Evolutionary conservation across 1,139 yeast genomes (phyloP).

Genomic region (Schizosaccharomyces versatilis): DNA sequence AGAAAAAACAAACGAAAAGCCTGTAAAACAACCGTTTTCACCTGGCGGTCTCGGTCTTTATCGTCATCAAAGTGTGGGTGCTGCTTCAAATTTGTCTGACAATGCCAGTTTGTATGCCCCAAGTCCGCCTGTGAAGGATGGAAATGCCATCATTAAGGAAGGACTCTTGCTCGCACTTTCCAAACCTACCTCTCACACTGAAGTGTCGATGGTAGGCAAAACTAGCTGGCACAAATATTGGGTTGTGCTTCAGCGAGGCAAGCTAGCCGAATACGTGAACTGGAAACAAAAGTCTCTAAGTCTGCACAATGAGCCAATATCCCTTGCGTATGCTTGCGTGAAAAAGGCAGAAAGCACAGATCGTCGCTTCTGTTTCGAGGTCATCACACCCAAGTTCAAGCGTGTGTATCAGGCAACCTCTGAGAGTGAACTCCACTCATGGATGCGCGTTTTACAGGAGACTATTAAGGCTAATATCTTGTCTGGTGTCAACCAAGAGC

Average conservation of each 20-base stretch:
- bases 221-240: constrained; percentile 74
- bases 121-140: no score
- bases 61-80: no score
- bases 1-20: no score
- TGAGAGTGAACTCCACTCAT: constrained; percentile 42
- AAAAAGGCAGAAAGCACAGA: constrained; percentile 28
- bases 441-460: constrained; percentile 36
- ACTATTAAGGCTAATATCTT: constrained; percentile 16
- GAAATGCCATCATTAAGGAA: constrained; percentile 20
- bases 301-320: constrained; percentile 22
- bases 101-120: no score
- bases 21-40: no score
- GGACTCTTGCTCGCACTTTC: constrained; percentile 41
- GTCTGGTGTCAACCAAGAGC: neutral
- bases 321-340: constrained; percentile 48
- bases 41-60: no score
- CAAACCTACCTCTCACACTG: constrained; percentile 22
- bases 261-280: constrained; percentile 49
- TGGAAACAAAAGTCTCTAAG: constrained; percentile 42
- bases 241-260: constrained; percentile 53
- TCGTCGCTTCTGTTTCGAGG: constrained; percentile 45
- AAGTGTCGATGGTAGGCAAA: constrained; percentile 30
- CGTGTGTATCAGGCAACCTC: constrained; percentile 60
- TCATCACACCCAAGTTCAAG: constrained; percentile 48
- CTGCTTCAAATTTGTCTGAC: no score